A percentile compares a stretch with the other conserved stretches of the same genome.
Conservation (phyloP, 2,329 filamentous ascomycete genomes). For the Cordyceps cicadae region DNA sequence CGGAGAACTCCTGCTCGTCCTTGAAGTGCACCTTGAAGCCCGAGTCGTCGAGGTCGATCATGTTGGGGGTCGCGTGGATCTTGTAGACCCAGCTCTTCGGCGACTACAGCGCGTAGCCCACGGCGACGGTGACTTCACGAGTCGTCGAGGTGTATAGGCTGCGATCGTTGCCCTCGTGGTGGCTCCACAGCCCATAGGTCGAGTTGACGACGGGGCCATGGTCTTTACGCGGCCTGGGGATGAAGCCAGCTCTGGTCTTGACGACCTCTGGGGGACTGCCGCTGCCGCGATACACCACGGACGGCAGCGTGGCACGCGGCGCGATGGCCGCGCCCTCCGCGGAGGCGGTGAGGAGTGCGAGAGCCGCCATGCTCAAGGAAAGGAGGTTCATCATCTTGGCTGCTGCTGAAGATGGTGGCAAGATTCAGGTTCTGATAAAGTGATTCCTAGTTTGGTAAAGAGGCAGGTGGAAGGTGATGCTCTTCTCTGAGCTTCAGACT, state of each 20-base stretch:
- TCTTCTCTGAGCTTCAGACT: too few species aligned
- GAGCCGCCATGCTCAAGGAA: too few species aligned
- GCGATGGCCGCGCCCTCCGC: too few species aligned
- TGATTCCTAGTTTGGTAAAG: too few species aligned
- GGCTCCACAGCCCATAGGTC: not conserved
- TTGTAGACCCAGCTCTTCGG: not conserved
- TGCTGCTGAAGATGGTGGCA: too few species aligned
- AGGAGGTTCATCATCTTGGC: too few species aligned
- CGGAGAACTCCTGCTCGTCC: not conserved
- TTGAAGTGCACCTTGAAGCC: not conserved
- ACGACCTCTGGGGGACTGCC: not conserved
- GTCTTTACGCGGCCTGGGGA: not conserved
- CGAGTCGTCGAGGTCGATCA: not conserved
- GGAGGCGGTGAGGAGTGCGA: too few species aligned
- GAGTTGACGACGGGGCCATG: not conserved
- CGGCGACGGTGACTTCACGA: not conserved
- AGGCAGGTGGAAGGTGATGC: too few species aligned
- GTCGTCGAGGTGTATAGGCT: not conserved
- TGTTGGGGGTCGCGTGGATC: not conserved
- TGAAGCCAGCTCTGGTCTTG: not conserved
- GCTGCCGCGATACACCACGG: not conserved
- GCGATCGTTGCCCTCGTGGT: not conserved
- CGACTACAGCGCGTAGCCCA: not conserved
- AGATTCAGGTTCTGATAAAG: too few species aligned
- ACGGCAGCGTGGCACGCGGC: not conserved